Evolutionary conservation across 805 yeast genomes (phyloP).

Genomic region (Brettanomyces nanus): DNA sequence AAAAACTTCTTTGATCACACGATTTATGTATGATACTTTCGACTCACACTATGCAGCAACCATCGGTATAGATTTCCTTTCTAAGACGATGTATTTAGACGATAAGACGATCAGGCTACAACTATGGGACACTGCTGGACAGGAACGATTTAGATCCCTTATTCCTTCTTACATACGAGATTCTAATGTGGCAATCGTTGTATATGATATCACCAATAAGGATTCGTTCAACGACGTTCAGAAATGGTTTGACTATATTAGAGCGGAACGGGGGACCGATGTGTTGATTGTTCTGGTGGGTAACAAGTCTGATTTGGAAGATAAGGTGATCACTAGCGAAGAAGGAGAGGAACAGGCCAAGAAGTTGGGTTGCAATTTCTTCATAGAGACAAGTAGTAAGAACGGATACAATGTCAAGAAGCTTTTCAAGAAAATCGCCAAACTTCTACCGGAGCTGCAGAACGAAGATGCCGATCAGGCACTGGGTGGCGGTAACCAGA

Average conservation of each 20-base stretch:
- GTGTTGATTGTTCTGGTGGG: conserved; percentile 90
- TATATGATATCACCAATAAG: conserved; percentile 84
- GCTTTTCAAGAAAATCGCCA: conserved; percentile 84
- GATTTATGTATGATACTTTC: conserved; percentile 96
- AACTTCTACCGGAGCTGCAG: conserved; percentile 74
- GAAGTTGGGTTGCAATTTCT: conserved; percentile 65
- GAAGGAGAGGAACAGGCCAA: conserved; percentile 79
- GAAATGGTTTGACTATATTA: conserved; percentile 93
- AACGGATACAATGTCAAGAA: conserved; percentile 90
- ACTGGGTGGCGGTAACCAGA: conserved; percentile 14
- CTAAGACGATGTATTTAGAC: conserved; percentile 89
- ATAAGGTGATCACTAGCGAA: conserved; percentile 72
- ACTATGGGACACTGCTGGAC: conserved; percentile 98
- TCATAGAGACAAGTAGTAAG: conserved; percentile 90
- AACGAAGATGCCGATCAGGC: conserved; percentile 21
- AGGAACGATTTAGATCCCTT: conserved; percentile 88
- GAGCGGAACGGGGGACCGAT: conserved; percentile 83
- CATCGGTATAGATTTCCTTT: conserved; percentile 91
- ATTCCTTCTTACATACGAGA: conserved; percentile 95
- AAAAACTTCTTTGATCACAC: conserved; percentile 89
- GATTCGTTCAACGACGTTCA: conserved; percentile 77
- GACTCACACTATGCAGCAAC: conserved; percentile 96
- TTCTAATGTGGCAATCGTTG: conserved; percentile 94
- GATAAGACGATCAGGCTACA: conserved; percentile 93
- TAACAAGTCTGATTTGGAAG: conserved; percentile 80